phyloP scores from a whole-genome alignment of 176 grass and related monocot species.

The Echinochloa phyllopogon region DNA sequence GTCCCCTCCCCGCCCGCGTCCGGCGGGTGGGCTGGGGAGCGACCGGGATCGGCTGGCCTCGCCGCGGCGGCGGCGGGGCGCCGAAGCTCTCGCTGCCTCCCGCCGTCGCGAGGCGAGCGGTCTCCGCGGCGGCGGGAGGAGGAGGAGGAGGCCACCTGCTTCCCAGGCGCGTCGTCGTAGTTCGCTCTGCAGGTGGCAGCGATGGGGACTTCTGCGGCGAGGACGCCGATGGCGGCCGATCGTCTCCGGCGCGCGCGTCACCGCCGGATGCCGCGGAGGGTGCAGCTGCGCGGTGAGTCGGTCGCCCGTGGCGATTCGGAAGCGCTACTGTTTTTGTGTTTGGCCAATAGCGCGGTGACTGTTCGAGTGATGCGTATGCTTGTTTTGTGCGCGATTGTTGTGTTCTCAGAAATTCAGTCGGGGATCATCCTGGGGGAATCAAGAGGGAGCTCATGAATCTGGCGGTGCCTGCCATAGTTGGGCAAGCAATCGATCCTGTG shows the following conservation, averaged over 20 bases:
- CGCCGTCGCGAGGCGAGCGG: slow-evolving; percentile 27
- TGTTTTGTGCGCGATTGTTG: not conserved
- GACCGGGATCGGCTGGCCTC: not conserved
- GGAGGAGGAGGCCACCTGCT: slow-evolving; percentile 43
- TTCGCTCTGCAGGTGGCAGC: slow-evolving; percentile 24
- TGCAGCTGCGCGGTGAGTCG: not conserved
- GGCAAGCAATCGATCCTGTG: slow-evolving; percentile 68
- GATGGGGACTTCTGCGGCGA: slow-evolving; percentile 27
- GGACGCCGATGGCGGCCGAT: slow-evolving; percentile 3
- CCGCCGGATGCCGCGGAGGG: slow-evolving; percentile 34
- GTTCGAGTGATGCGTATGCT: not conserved
- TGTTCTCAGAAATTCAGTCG: slow-evolving; percentile 50
- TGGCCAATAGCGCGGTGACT: not conserved
- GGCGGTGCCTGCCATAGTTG: slow-evolving; percentile 68
- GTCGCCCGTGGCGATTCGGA: not conserved
- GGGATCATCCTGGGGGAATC: slow-evolving; percentile 43
- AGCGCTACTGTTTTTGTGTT: not conserved
- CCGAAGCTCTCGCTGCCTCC: slow-evolving; percentile 19
- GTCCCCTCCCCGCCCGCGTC: not conserved
- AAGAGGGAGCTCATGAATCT: slow-evolving; percentile 63
- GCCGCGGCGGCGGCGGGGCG: not conserved
- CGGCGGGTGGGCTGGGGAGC: not conserved
- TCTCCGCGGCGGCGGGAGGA: slow-evolving; percentile 31
- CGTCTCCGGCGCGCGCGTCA: not conserved
- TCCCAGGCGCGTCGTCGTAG: slow-evolving; percentile 43